Percentiles rank a stretch among this genome's conserved stretches.
Evolutionary conservation across 306 rosid genomes (phyloP).

Genomic region (Prunus armeniaca): DNA sequence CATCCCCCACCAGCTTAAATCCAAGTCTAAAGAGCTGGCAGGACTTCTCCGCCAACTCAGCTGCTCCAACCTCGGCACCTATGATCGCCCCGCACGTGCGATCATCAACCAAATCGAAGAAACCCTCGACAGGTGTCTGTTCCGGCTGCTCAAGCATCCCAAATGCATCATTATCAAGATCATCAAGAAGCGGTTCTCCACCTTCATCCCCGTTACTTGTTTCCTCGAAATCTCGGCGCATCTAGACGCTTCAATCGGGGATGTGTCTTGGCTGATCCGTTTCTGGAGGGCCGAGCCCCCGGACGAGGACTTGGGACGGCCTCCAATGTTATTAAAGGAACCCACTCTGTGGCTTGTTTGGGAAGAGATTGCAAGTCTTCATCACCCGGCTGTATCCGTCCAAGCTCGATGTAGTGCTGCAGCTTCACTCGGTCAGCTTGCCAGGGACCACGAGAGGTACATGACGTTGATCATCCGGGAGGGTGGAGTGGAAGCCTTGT

Average conservation of each 20-base stretch:
- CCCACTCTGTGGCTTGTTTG: not conserved
- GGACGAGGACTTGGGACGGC: too few species aligned
- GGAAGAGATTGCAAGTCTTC: not conserved
- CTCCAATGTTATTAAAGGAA: fast-evolving
- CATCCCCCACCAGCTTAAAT: not conserved
- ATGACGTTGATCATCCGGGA: constrained; percentile 61
- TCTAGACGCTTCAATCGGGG: not conserved
- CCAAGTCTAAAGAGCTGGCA: not conserved
- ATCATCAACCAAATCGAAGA: not conserved
- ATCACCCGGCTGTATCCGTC: not conserved
- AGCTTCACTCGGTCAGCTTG: not conserved
- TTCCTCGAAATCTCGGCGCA: not conserved
- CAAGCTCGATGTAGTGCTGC: not conserved
- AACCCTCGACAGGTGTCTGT: not conserved
- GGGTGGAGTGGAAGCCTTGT: constrained; percentile 57
- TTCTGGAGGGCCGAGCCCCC: too few species aligned
- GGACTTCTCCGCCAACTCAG: too few species aligned
- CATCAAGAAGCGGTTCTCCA: not conserved
- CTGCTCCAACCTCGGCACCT: not conserved
- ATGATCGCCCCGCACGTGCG: not conserved
- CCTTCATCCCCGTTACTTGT: not conserved
- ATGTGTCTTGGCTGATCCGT: not conserved
- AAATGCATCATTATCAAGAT: not conserved
- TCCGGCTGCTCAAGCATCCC: too few species aligned
- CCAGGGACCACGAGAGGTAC: constrained; percentile 36